Evolutionary conservation across 75 land plant species (phyloP).

Genomic region (Cupressus sempervirens): DNA sequence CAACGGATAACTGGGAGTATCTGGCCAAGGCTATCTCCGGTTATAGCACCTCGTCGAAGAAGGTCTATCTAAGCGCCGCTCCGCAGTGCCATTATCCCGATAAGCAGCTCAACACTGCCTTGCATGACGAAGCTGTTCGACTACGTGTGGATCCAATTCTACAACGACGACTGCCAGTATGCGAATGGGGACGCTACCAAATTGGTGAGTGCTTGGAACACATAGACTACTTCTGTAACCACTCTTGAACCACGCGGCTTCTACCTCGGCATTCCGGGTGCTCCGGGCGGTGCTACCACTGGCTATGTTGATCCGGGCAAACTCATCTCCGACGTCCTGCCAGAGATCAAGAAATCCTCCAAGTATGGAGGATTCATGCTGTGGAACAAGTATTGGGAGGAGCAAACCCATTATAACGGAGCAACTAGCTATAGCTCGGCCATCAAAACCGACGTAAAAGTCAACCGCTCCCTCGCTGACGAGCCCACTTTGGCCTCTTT

Average conservation of each 20-base stretch:
- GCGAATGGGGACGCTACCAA: background rate
- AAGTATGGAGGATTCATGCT: too few species aligned
- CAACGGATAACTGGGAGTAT: background rate
- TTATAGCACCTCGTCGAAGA: too few species aligned
- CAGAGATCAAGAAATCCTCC: too few species aligned
- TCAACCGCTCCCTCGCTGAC: too few species aligned
- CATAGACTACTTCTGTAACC: background rate
- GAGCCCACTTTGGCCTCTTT: too few species aligned
- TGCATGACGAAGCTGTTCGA: background rate
- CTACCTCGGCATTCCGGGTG: background rate
- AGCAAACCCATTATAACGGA: too few species aligned
- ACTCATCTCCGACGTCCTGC: too few species aligned
- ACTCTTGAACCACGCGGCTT: background rate
- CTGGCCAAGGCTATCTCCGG: background rate
- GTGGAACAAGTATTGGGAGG: too few species aligned
- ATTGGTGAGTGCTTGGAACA: background rate
- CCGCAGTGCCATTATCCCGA: background rate
- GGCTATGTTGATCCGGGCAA: too few species aligned
- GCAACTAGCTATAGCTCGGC: too few species aligned
- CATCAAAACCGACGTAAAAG: too few species aligned
- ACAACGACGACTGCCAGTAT: background rate
- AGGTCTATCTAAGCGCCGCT: background rate
- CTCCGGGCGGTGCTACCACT: rapidly evolving
- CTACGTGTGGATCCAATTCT: background rate
- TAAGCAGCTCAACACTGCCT: rapidly evolving